A percentile compares a stretch with the other conserved stretches of the same genome.
Evolutionary conservation across 2,329 filamentous ascomycete genomes (phyloP).

Genomic region (Pyrenophora teres): DNA sequence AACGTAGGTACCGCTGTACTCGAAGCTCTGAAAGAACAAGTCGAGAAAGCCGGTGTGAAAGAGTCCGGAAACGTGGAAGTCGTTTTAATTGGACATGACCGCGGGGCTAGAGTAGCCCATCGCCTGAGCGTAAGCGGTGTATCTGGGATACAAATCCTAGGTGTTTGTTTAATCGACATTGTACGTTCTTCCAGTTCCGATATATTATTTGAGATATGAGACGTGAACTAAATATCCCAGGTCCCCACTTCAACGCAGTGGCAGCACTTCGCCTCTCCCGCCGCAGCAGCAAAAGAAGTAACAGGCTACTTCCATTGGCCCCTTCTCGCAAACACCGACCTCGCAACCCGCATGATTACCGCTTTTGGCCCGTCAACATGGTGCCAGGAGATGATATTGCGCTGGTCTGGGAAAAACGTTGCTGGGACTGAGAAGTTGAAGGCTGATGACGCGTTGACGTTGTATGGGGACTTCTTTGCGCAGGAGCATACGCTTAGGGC

Average conservation of each 20-base stretch:
- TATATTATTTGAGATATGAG: too few species aligned
- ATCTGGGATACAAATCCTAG: slow-evolving; percentile 46
- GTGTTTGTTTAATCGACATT: slow-evolving; percentile 39
- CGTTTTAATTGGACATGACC: slow-evolving; percentile 60
- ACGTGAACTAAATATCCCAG: slow-evolving; percentile 27
- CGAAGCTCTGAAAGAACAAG: slow-evolving; percentile 29
- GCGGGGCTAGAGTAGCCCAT: slow-evolving; percentile 61
- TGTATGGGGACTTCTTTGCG: slow-evolving; percentile 52
- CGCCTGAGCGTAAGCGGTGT: slow-evolving; percentile 58
- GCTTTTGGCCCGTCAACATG: slow-evolving; percentile 51
- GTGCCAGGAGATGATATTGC: slow-evolving; percentile 39
- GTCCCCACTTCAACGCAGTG: slow-evolving; percentile 62
- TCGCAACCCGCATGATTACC: slow-evolving; percentile 58
- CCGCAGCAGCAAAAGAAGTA: slow-evolving; percentile 49
- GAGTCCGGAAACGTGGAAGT: slow-evolving; percentile 20
- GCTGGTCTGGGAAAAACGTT: slow-evolving; percentile 41
- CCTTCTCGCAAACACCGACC: slow-evolving; percentile 59
- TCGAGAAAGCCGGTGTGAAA: slow-evolving; percentile 16
- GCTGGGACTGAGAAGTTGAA: slow-evolving; percentile 17
- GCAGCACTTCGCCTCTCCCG: slow-evolving; percentile 47
- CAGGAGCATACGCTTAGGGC: slow-evolving; percentile 53
- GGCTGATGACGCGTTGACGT: slow-evolving; percentile 41
- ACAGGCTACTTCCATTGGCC: slow-evolving; percentile 64
- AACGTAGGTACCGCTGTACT: slow-evolving; percentile 33
- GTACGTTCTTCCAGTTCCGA: slow-evolving; percentile 13